Percentiles rank a stretch among this genome's conserved stretches.
These are phyloP conservation scores for Mucor piriformis DNA, from an alignment of 371 early-diverging fungal genomes.

Conservation along the genomic window DNA sequence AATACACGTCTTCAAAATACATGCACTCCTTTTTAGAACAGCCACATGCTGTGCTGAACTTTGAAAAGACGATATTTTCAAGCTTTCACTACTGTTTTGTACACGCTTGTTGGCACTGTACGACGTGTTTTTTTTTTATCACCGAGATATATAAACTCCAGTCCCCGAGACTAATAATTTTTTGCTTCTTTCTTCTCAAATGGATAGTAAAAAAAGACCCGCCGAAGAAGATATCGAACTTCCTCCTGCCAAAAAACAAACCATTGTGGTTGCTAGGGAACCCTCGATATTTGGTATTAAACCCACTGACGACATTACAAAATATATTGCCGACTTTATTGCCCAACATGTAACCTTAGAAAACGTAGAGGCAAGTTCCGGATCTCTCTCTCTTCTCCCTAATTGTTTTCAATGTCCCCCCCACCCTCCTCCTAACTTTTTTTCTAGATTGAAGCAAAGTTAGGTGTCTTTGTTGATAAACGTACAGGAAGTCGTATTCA, in stretches of 20 bases:
- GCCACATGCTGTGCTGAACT: no score
- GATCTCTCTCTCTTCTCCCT: no score
- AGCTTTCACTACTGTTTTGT: no score
- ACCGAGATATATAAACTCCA: no score
- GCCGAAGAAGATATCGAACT: background rate
- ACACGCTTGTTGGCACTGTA: no score
- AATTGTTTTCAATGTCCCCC: background rate
- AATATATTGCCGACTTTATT: slow-evolving; percentile 65
- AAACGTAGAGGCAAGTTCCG: slow-evolving; percentile 65
- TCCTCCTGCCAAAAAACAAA: slow-evolving; percentile 1
- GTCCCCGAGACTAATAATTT: no score
- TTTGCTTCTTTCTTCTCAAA: background rate
- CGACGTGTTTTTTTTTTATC: no score
- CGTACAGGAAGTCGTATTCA: slow-evolving; percentile 55
- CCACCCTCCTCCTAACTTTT: background rate
- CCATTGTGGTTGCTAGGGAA: slow-evolving; percentile 10
- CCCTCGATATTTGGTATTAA: slow-evolving; percentile 43
- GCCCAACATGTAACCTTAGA: slow-evolving; percentile 52
- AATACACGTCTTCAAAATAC: no score
- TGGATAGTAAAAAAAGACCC: background rate
- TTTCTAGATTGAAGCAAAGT: slow-evolving; percentile 79
- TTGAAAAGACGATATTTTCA: no score
- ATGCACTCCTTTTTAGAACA: no score
- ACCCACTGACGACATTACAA: slow-evolving; percentile 64
- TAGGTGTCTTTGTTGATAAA: slow-evolving; percentile 75